These are phyloP conservation scores for Trichosporon coremiiforme DNA, from an alignment of 1,284 basidiomycete genomes.

Conservation along the genomic window DNA sequence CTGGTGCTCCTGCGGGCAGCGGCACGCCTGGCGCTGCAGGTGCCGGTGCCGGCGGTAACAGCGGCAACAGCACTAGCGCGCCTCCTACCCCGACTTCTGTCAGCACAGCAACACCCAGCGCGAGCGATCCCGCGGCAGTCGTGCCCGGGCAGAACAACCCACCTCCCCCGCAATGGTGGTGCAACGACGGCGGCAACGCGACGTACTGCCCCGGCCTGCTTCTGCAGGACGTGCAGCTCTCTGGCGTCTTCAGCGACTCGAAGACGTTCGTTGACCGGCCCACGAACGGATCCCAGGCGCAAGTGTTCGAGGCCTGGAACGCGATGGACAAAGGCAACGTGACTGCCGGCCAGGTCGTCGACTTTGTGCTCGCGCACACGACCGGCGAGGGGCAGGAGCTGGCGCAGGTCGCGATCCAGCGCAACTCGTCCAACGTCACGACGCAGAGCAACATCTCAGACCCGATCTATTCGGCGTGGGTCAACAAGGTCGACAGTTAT, in stretches of 20 bases:
- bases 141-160: slow-evolving; percentile 13
- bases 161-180: slow-evolving; percentile 31
- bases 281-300: slow-evolving; percentile 66
- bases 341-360: slow-evolving; percentile 59
- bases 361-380: slow-evolving; percentile 77
- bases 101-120: slow-evolving; percentile 60
- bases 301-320: slow-evolving; percentile 71
- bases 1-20: background rate
- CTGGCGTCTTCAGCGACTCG: slow-evolving; percentile 72
- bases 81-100: background rate
- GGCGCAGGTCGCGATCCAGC: slow-evolving; percentile 64
- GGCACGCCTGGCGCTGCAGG: background rate
- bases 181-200: slow-evolving; percentile 59
- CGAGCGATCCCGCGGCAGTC: slow-evolving; percentile 45
- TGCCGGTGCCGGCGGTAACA: no score
- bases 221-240: slow-evolving; percentile 81
- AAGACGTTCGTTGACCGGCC: slow-evolving; percentile 86
- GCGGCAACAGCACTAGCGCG: background rate
- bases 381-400: slow-evolving; percentile 76
- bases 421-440: slow-evolving; percentile 61
- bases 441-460: slow-evolving; percentile 74
- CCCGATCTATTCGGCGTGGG: slow-evolving; percentile 70
- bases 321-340: slow-evolving; percentile 61
- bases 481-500: slow-evolving; percentile 75
- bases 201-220: slow-evolving; percentile 78